A percentile compares a stretch with the other conserved stretches of the same genome.
Evolutionary conservation across 2,329 filamentous ascomycete species (phyloP).

Genomic region (Ceratocystis destructans): DNA sequence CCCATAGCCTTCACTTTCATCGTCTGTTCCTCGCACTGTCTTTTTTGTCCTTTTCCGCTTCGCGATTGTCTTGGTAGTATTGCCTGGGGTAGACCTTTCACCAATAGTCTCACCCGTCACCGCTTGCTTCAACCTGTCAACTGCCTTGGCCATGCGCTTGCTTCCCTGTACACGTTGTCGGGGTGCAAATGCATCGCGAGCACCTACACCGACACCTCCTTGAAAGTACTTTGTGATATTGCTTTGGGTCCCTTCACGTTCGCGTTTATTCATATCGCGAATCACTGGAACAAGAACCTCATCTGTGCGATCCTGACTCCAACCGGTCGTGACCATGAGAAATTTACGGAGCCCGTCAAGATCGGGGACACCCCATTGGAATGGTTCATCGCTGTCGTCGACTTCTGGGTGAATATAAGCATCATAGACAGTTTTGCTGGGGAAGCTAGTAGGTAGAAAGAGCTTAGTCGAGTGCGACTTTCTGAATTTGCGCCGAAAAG

Average conservation of each 20-base stretch:
- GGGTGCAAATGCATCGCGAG: conserved; percentile 54
- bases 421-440: conserved; percentile 59
- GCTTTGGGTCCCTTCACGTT: conserved; percentile 79
- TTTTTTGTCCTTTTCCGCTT: conserved; percentile 7
- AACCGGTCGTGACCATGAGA: conserved; percentile 84
- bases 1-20: not conserved
- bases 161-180: conserved; percentile 48
- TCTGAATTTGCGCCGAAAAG: conserved; percentile 77
- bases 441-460: conserved; percentile 71
- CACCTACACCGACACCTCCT: conserved; percentile 56
- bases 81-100: not conserved
- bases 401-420: conserved; percentile 83
- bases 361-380: conserved; percentile 94
- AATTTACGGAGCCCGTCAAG: conserved; percentile 72
- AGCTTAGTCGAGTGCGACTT: conserved; percentile 67
- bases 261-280: conserved; percentile 80
- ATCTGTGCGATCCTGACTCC: conserved; percentile 82
- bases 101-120: conserved; percentile 5
- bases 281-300: conserved; percentile 94
- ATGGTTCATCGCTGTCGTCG: conserved; percentile 60
- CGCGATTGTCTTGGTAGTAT: not conserved
- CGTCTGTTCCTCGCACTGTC: not conserved
- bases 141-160: conserved; percentile 61
- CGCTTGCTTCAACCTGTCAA: conserved; percentile 45
- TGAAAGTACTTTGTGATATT: conserved; percentile 93